phyloP scores from a whole-genome alignment of 2,329 filamentous ascomycete species.

The Phoma sp. region DNA sequence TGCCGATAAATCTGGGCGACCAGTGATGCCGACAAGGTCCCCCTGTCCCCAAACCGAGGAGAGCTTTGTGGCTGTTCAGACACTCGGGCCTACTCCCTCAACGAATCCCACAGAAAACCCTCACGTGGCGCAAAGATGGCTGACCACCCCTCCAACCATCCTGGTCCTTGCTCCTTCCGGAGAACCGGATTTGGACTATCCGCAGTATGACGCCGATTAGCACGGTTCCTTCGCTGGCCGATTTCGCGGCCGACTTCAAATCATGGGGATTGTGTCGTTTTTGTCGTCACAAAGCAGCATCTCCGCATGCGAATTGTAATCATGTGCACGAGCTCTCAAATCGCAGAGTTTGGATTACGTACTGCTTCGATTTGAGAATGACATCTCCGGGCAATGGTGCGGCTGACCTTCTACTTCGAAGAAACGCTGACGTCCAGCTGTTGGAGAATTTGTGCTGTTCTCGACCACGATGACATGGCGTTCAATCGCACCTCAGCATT shows the following conservation, averaged over 20 bases:
- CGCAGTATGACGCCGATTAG: conserved; percentile 13
- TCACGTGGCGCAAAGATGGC: conserved; percentile 39
- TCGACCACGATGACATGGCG: conserved; percentile 26
- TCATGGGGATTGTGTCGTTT: conserved; percentile 13
- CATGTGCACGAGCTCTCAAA: conserved; percentile 9
- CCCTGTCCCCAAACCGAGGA: conserved; percentile 29
- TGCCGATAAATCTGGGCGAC: conserved; percentile 27
- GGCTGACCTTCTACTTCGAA: conserved; percentile 37
- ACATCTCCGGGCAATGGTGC: conserved; percentile 21
- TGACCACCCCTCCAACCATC: conserved; percentile 14
- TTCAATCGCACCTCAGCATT: not conserved
- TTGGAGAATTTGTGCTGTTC: conserved; percentile 22
- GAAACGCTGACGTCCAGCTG: conserved; percentile 26
- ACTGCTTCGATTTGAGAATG: conserved; percentile 12
- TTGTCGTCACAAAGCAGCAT: conserved; percentile 16
- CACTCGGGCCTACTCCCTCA: conserved; percentile 27
- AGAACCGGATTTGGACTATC: conserved; percentile 17
- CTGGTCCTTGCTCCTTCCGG: conserved; percentile 27
- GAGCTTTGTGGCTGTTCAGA: conserved; percentile 34
- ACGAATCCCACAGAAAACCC: conserved; percentile 31
- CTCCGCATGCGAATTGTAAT: conserved; percentile 13
- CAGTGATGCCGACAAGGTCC: conserved; percentile 35
- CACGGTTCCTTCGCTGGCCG: conserved; percentile 15
- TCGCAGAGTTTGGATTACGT: conserved; percentile 7
- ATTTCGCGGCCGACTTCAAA: conserved; percentile 21